These are phyloP conservation scores for Xylariales sp. DNA, from an alignment of 2,329 filamentous ascomycete species.

Conservation along the genomic window DNA sequence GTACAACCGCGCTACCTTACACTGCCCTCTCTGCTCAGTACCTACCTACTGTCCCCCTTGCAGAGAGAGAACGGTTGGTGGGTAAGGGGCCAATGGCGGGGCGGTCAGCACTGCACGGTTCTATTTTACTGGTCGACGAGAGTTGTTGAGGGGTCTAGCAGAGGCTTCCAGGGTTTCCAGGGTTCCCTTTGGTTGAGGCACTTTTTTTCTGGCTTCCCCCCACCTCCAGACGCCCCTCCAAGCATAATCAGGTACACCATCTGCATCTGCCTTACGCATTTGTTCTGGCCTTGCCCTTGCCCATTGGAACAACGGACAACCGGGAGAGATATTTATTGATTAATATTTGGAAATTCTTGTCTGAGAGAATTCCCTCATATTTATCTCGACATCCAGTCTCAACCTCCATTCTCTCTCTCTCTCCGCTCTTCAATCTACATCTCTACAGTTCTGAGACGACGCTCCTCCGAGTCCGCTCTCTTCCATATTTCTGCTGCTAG, in stretches of 20 bases:
- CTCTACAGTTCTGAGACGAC: not conserved
- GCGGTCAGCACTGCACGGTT: slow-evolving; percentile 33
- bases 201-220: slow-evolving; percentile 26
- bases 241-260: too few species aligned
- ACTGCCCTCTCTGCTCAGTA: too few species aligned
- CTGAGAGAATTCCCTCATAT: slow-evolving; percentile 37
- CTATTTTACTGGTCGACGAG: slow-evolving; percentile 29
- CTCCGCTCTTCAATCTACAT: not conserved
- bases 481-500: not conserved
- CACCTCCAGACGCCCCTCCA: too few species aligned
- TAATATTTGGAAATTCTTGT: slow-evolving; percentile 18
- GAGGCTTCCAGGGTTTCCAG: not conserved
- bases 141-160: slow-evolving; percentile 18
- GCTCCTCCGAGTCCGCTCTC: not conserved
- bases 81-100: slow-evolving; percentile 38
- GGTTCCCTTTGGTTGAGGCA: slow-evolving; percentile 28
- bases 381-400: not conserved
- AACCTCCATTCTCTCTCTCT: not conserved
- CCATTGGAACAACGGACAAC: slow-evolving; percentile 26
- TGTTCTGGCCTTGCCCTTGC: slow-evolving; percentile 8
- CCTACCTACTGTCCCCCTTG: too few species aligned
- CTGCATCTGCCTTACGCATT: slow-evolving; percentile 5
- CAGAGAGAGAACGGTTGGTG: too few species aligned
- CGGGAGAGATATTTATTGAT: slow-evolving; percentile 6
- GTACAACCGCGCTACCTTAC: too few species aligned